Base-by-base conservation (phyloP, 139 green algal species). In the Monoraphidium neglectum region DNA sequence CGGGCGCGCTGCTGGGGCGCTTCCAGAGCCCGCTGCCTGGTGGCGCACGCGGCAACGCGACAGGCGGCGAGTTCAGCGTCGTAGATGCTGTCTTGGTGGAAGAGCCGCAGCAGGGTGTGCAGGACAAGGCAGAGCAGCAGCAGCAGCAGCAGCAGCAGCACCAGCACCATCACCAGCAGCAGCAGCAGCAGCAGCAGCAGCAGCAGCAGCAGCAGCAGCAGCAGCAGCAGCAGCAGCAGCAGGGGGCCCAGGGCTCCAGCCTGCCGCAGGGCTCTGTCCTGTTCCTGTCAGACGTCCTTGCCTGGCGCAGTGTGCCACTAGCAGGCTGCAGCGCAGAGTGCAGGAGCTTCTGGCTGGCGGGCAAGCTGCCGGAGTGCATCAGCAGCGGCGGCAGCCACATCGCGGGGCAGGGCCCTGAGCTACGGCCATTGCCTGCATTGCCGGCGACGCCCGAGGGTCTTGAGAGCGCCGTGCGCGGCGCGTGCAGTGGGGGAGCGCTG, bases 271-370 rank as follows among this genome's bases (percentile, higher is more conserved):
- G 32, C 59, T 75, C 72, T 49, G 88, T 71, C 3, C 91, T 87
- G 59, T 93, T 87, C 65, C 76, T 93, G 23, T 32, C 87, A 51
- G 95, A 99, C 80, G 72, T 97, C 40, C 84, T 99, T 84, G 88
- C 77, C 64, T 99, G 95, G 95, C 87, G 90, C 4, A 93, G 95
- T 24, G 88, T 95, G 63, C 79, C 76, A 4, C 68, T 99, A 63
- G 90, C 90, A 56, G 88, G 95, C 72, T 97, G 92, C 65, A 77
- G 84, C 1, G 81, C 90, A 24, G 93, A 98, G 85, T 98, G 97
- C 74, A 77, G 95, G 28, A 8, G 61, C 2, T 84, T 81, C 57
- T 89, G 84, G 84, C 72, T 89, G 73, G 15, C 59, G 3, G 57
- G 37, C 23, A 83, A 83, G 70, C 46, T 83, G 70, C 21, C 18